Percentiles rank a stretch among this genome's conserved stretches.
phyloP scores from a whole-genome alignment of 2,329 filamentous ascomycete species.

The Chaetomium olivaceum region DNA sequence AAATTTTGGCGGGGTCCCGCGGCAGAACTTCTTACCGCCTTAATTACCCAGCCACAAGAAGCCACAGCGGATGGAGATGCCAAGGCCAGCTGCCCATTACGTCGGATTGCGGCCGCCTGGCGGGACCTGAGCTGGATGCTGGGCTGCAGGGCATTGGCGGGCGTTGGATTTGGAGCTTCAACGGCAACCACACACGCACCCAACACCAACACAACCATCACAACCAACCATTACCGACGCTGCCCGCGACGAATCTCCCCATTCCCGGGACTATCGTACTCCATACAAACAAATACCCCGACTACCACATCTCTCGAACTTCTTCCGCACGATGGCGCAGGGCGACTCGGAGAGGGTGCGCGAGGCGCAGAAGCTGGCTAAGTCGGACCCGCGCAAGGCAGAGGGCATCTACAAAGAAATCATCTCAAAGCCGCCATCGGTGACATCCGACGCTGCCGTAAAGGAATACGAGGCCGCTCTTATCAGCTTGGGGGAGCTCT shows the following conservation, averaged over 20 bases:
- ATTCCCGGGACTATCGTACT: neutral
- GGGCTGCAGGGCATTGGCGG: slow-evolving; percentile 4
- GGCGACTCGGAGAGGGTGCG: slow-evolving; percentile 68
- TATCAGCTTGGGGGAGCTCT: slow-evolving; percentile 86
- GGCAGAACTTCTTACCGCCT: slow-evolving; percentile 33
- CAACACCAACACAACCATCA: slow-evolving; percentile 16
- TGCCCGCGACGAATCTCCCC: slow-evolving; percentile 8
- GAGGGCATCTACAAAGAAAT: slow-evolving; percentile 88
- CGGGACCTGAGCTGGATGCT: neutral
- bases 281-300: neutral
- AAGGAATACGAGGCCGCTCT: slow-evolving; percentile 90
- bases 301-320: slow-evolving; percentile 12
- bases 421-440: slow-evolving; percentile 78
- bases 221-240: slow-evolving; percentile 8
- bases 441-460: slow-evolving; percentile 79
- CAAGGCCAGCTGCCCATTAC: slow-evolving; percentile 31
- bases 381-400: slow-evolving; percentile 78
- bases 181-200: slow-evolving; percentile 13
- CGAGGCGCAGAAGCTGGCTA: slow-evolving; percentile 83
- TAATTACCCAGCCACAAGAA: slow-evolving; percentile 12
- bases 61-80: slow-evolving; percentile 20
- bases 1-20: slow-evolving; percentile 36
- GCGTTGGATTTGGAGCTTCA: slow-evolving; percentile 24
- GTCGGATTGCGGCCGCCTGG: slow-evolving; percentile 37
- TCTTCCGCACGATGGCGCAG: slow-evolving; percentile 50